Conservation (phyloP, 1,139 yeast genomes). For the Yamadazyma conglobata region DNA sequence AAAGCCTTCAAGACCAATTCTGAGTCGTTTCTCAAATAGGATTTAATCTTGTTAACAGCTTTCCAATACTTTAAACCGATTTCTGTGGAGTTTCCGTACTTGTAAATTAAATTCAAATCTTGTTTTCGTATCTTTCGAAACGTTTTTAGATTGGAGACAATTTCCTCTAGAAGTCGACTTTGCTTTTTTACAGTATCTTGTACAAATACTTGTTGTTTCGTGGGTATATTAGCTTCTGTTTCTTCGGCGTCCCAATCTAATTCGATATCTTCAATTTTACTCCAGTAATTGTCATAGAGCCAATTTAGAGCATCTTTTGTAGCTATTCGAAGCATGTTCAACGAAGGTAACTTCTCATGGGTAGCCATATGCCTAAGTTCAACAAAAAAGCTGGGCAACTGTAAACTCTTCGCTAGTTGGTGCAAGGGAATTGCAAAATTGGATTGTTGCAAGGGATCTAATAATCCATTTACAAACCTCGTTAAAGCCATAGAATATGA, state of each 20-base stretch:
- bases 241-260: slow-evolving; percentile 24
- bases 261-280: slow-evolving; percentile 26
- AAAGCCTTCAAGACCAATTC: slow-evolving; percentile 16
- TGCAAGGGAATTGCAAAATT: slow-evolving; percentile 77
- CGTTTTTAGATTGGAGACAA: slow-evolving; percentile 21
- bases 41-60: slow-evolving; percentile 22
- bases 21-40: slow-evolving; percentile 4
- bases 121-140: slow-evolving; percentile 44
- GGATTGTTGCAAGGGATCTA: slow-evolving; percentile 85
- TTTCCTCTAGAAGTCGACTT: slow-evolving; percentile 3
- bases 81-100: slow-evolving; percentile 37
- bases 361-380: slow-evolving; percentile 91
- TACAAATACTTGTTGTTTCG: slow-evolving; percentile 11
- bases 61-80: slow-evolving; percentile 40
- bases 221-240: slow-evolving; percentile 15
- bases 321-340: slow-evolving; percentile 60
- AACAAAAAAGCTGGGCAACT: slow-evolving; percentile 79
- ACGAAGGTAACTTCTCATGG: slow-evolving; percentile 77
- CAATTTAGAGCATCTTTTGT: slow-evolving; percentile 64
- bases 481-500: slow-evolving; percentile 76
- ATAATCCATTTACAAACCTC: slow-evolving; percentile 84
- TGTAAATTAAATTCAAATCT: slow-evolving; percentile 35
- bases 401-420: slow-evolving; percentile 63
- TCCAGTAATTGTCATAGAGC: slow-evolving; percentile 79
- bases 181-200: slow-evolving; percentile 5